Percentiles rank a stretch among this genome's conserved stretches.
These are phyloP conservation scores for Podosphaera fusca DNA, from an alignment of 2,329 filamentous ascomycete genomes.

Conservation along the genomic window DNA sequence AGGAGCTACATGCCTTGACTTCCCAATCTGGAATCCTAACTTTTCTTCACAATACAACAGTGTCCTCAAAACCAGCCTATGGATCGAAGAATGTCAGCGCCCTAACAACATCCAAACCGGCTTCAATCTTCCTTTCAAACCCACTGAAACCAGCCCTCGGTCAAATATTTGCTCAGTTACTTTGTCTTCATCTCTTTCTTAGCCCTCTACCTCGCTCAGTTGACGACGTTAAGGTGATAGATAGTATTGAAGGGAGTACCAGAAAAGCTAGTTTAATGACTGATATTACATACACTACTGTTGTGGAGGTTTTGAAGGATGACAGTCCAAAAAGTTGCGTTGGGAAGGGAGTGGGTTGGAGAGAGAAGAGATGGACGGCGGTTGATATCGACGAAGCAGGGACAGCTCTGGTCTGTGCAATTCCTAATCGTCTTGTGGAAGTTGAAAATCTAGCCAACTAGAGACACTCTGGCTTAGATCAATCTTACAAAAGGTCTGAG, in stretches of 20 bases:
- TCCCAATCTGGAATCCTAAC: conserved; percentile 24
- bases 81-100: neutral
- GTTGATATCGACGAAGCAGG: conserved; percentile 21
- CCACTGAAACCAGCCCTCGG: conserved; percentile 19
- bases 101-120: neutral
- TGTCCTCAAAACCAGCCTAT: conserved; percentile 20
- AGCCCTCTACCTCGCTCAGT: conserved; percentile 21
- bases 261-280: neutral
- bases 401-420: conserved; percentile 20
- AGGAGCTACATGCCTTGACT: conserved; percentile 23
- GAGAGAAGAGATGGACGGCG: conserved; percentile 31
- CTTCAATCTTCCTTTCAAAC: conserved; percentile 9
- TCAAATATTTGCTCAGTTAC: conserved; percentile 28
- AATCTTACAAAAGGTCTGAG: no score
- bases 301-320: conserved; percentile 14
- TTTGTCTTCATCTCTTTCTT: conserved; percentile 31
- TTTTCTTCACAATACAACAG: conserved; percentile 29
- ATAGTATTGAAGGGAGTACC: conserved; percentile 3
- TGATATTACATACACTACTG: conserved; percentile 3
- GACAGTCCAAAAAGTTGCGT: conserved; percentile 7
- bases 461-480: no score
- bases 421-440: conserved; percentile 7
- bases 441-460: no score
- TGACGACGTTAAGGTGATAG: conserved; percentile 19
- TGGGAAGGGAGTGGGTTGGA: conserved; percentile 13